Base-by-base conservation (phyloP, 208 protist species). In the Trypanosoma cruzi region DNA sequence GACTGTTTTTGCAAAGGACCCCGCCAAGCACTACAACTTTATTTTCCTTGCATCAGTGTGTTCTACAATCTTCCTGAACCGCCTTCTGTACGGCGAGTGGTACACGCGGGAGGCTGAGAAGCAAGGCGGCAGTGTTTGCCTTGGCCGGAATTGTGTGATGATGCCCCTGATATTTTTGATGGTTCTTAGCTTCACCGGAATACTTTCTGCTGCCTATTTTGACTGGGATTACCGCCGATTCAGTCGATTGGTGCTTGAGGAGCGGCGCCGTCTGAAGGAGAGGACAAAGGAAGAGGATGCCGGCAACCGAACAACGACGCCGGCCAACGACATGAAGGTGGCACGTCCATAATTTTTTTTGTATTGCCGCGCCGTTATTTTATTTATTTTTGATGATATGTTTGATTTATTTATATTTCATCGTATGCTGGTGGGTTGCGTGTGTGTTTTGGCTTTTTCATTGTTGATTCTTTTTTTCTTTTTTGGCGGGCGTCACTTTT, bases 111-210 rank as follows among this genome's bases (percentile, higher is more conserved):
- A 82, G 63, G 88, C 88, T 4, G 61, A 36, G 53, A 75, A 81
- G 57, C 74, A 89, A 49, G 62, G 54, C 16, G 60, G 64, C 62
- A 76, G 34, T n/a, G 50, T 92, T 18, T 94, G 88, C 74, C 64
- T 69, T 32, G 82, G 83, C 16, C 55, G 80, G n/a, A 57, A 82
- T 32, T 94, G 88, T 75, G 79, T n/a, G n/a, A n/a, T 94, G 52
- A 65, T 81, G 46, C 59, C 89, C 3, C 88, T 85, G 5, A 84
- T 94, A 46, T 52, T 60, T 20, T 34, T 92, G 36, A 86, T 94
- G 59, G n/a, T n/a, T n/a, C 77, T 76, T 24, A 67, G n/a, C 0
- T 58, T 94, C 3, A 50, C 58, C 22, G 52, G 59, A 46, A 72
- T 94, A 4, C 24, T 83, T 24, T 70, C 79, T 13, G 81, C 63